Conservation (phyloP, 2,329 filamentous ascomycete species). For the Herpomyces periplanetae region DNA sequence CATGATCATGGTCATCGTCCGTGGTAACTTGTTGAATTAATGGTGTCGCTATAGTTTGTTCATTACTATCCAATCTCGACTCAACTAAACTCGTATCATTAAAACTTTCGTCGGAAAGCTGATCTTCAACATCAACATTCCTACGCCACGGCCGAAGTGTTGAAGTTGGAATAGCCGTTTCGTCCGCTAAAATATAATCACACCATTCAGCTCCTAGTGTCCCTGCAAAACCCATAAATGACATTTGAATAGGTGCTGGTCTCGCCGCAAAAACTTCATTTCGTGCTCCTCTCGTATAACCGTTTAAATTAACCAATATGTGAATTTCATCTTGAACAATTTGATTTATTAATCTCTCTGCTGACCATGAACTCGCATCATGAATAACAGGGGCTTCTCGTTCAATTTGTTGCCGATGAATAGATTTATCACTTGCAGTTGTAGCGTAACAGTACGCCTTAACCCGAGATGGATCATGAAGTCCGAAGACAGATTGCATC, state of each 20-base stretch:
- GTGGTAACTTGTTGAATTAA: no score
- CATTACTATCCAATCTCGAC: no score
- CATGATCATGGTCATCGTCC: no score
- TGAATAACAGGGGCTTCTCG: constrained; percentile 59
- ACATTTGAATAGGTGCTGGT: constrained; percentile 87
- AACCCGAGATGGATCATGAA: constrained; percentile 32
- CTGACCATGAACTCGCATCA: constrained; percentile 51
- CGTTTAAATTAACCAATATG: constrained; percentile 85
- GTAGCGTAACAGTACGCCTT: constrained; percentile 86
- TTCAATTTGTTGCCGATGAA: constrained; percentile 72
- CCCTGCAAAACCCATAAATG: constrained; percentile 94
- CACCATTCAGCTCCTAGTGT: constrained; percentile 93
- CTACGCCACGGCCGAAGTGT: constrained; percentile 42
- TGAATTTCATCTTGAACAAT: constrained; percentile 64
- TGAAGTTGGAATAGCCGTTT: constrained; percentile 39
- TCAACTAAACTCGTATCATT: no score
- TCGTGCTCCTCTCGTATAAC: constrained; percentile 75
- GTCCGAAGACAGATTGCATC: constrained; percentile 92
- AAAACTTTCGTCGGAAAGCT: constrained; percentile 15
- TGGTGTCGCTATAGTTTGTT: no score
- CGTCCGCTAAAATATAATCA: constrained; percentile 71
- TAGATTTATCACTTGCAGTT: constrained; percentile 50
- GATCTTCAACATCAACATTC: constrained; percentile 32
- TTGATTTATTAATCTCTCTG: constrained; percentile 45
- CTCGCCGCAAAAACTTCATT: constrained; percentile 91